These are phyloP conservation scores for Singerocomus inundabilis DNA, from an alignment of 1,284 basidiomycete species.

Conservation along the genomic window DNA sequence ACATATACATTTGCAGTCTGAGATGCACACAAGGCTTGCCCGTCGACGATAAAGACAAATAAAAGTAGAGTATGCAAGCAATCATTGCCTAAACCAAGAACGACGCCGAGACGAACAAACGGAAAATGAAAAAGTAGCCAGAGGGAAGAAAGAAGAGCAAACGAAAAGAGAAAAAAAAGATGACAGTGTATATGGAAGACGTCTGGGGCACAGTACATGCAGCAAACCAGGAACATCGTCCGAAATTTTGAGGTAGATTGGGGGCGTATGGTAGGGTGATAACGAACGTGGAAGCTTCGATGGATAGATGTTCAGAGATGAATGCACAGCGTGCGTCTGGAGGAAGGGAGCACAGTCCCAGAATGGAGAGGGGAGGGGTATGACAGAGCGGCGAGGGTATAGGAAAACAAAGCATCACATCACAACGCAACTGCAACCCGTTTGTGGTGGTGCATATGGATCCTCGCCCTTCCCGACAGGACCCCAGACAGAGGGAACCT, in stretches of 20 bases:
- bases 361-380: conserved; percentile 24
- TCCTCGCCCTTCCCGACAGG: conserved; percentile 85
- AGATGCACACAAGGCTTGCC: conserved; percentile 26
- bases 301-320: conserved; percentile 22
- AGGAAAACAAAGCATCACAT: conserved; percentile 30
- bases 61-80: conserved; percentile 25
- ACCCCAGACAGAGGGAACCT: conserved; percentile 94
- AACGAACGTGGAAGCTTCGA: conserved; percentile 28
- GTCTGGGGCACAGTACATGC: conserved; percentile 24
- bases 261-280: conserved; percentile 26
- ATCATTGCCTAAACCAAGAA: conserved; percentile 26
- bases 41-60: conserved; percentile 35
- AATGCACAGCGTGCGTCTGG: conserved; percentile 17
- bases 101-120: neutral
- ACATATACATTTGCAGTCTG: conserved; percentile 35
- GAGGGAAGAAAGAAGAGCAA: neutral
- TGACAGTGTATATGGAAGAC: conserved; percentile 7
- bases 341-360: conserved; percentile 1
- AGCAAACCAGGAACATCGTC: conserved; percentile 28
- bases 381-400: conserved; percentile 33
- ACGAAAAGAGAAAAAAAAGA: conserved; percentile 12
- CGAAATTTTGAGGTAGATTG: conserved; percentile 27
- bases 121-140: neutral
- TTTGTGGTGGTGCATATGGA: conserved; percentile 72
- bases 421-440: conserved; percentile 33